Conservation (phyloP, 139 green algal species). For the Haematococcus lacustris region DNA sequence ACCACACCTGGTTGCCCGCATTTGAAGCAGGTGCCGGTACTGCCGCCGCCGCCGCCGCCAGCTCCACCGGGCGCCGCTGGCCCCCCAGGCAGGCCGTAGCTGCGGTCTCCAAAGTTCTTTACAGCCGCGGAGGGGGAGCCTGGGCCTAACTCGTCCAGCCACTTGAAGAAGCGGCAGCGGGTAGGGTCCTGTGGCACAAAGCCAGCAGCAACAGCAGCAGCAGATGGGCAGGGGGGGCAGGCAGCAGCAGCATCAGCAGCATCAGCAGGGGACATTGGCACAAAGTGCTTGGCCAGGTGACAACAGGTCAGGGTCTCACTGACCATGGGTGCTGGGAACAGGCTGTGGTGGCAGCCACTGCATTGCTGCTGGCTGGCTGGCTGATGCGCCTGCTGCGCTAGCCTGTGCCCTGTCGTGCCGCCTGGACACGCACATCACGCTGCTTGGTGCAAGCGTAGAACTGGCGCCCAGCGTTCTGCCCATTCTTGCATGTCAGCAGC, state of each 20-base stretch:
- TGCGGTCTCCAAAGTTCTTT: slow-evolving; percentile 5
- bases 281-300: neutral
- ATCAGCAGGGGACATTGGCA: neutral
- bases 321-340: neutral
- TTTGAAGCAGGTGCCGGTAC: slow-evolving; percentile 3
- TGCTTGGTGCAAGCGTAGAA: slow-evolving; percentile 1
- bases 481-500: neutral
- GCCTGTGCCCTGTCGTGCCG: neutral
- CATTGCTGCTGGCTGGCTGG: neutral
- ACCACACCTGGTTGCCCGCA: slow-evolving; percentile 18
- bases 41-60: slow-evolving; percentile 8
- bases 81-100: neutral
- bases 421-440: neutral
- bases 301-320: neutral
- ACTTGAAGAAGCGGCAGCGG: slow-evolving; percentile 24
- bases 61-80: neutral
- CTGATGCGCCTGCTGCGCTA: neutral
- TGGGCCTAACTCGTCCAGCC: slow-evolving; percentile 12
- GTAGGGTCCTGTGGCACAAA: slow-evolving; percentile 17
- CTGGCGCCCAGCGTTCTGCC: neutral
- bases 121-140: neutral
- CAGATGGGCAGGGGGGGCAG: neutral
- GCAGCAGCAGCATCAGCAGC: neutral
- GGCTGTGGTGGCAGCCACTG: neutral
- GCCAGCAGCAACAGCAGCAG: neutral